Evolutionary conservation across 1,139 yeast genomes (phyloP), one percentile per base, ranked within the genome.

Genomic region (Eremothecium gossypii): DNA sequence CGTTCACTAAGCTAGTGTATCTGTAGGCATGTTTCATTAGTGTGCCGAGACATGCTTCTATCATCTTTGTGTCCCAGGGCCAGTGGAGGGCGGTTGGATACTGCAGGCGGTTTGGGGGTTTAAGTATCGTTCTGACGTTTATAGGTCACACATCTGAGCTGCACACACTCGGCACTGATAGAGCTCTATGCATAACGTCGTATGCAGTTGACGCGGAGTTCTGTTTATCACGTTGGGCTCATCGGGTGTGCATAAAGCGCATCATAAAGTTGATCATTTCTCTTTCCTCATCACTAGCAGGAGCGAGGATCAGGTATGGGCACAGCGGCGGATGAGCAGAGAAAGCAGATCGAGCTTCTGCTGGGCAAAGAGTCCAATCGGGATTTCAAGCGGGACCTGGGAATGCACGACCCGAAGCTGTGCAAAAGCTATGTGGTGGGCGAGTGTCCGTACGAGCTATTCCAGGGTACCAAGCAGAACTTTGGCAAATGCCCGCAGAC

Each of bases 401-500:
- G 54, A 31, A 57, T 87, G 53, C 70, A 77, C 26, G 83, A 81
- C 47, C 76, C 80, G 12, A 68, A 76, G 38, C 79, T 87, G 9
- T 89, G 97, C 61, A 83, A 83, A 57, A 71, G 85, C 26, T 89
- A 80, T 59, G 61, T 91, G 11, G 86, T 86, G 7, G 96, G 94
- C 1, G 74, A 76, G n/a, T 89, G 97, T 54, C 93, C 95, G 0
- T 84, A 83, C 60, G 96, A 87, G 53, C 61, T 89, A 44, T 83
- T 89, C 56, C 73, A 74, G 11, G 86, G 86, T 5, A 84, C 96
- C 11, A 87, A 86, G 60, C 85, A 83, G 57, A 87, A 83, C 57
- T 61, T 84, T 46, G 96, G 96, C 1, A 72, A 72, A 44, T 89
- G 97, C 59, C 86, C 89, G 1, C 76, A 73, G 51, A 65, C 81